A percentile compares a stretch with the other conserved stretches of the same genome.
These are phyloP conservation scores for Paracamarosporium sp. DNA, from an alignment of 2,329 filamentous ascomycete species.

Conservation along the genomic window DNA sequence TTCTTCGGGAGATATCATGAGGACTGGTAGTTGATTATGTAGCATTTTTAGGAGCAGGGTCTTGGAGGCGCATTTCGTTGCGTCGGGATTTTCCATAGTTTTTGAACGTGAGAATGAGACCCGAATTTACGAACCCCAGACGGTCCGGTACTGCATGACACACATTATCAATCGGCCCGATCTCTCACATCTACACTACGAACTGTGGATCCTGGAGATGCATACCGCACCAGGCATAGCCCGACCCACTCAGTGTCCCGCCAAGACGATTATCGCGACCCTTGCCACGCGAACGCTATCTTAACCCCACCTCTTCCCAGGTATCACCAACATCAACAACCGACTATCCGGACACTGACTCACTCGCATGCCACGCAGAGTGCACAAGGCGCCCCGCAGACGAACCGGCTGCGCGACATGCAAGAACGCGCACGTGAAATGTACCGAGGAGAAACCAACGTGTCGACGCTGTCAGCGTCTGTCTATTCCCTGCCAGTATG, in stretches of 20 bases:
- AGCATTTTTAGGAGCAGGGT: too few relatives aligned
- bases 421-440: constrained; percentile 38
- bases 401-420: constrained; percentile 19
- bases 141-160: too few relatives aligned
- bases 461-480: constrained; percentile 36
- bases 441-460: constrained; percentile 37
- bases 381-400: constrained; percentile 2
- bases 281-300: background rate
- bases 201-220: background rate
- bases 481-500: constrained; percentile 28
- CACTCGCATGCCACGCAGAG: constrained; percentile 1
- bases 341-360: background rate
- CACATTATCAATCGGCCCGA: too few relatives aligned
- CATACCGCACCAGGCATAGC: background rate
- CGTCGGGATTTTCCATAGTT: too few relatives aligned
- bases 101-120: too few relatives aligned
- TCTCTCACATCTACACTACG: too few relatives aligned
- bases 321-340: background rate
- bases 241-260: background rate
- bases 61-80: too few relatives aligned
- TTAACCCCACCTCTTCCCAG: background rate
- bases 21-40: too few relatives aligned
- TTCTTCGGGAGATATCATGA: too few relatives aligned
- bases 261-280: background rate
- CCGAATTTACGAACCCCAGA: too few relatives aligned